Evolutionary conservation across 768 basidiomycete genomes (phyloP).

Genomic region (Holtermannia corniformis): DNA sequence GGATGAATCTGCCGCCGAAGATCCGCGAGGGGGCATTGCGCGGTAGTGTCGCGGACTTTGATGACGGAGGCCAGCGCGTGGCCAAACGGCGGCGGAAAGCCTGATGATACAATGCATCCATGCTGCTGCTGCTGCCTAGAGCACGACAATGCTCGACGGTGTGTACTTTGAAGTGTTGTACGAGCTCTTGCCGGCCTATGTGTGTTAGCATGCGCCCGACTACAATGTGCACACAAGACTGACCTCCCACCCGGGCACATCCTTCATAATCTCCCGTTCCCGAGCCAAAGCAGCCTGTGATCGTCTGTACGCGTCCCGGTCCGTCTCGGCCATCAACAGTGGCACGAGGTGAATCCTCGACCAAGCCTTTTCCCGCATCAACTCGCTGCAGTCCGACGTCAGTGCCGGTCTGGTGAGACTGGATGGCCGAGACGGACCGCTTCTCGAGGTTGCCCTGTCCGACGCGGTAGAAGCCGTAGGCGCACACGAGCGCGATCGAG

Average conservation of each 20-base stretch:
- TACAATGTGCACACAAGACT: conserved; percentile 37
- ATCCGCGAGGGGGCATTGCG: not conserved
- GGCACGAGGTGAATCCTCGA: conserved; percentile 90
- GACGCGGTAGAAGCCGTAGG: conserved; percentile 82
- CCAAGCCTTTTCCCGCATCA: conserved; percentile 88
- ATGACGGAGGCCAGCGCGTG: not conserved
- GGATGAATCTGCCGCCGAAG: conserved; percentile 3
- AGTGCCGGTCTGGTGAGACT: conserved; percentile 1
- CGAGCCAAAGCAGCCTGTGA: conserved; percentile 64
- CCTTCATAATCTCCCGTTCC: conserved; percentile 89
- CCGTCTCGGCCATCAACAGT: conserved; percentile 80
- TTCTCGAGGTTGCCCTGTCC: conserved; percentile 86
- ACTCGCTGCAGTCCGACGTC: conserved; percentile 55
- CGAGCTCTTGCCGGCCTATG: conserved; percentile 72
- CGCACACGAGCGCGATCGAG: conserved; percentile 74
- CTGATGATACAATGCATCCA: not conserved
- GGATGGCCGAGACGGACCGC: conserved; percentile 55
- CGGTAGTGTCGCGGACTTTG: not conserved
- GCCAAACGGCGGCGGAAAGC: not conserved
- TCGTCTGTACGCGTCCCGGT: conserved; percentile 78
- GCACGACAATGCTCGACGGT: conserved; percentile 52
- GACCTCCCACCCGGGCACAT: conserved; percentile 89
- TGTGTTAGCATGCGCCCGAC: not conserved
- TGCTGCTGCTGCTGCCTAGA: conserved; percentile 43
- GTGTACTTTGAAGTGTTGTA: conserved; percentile 73